Evolutionary conservation across 805 yeast species (phyloP), one percentile per base, ranked within the genome.

Genomic region (Wickerhamiella dianesei): DNA sequence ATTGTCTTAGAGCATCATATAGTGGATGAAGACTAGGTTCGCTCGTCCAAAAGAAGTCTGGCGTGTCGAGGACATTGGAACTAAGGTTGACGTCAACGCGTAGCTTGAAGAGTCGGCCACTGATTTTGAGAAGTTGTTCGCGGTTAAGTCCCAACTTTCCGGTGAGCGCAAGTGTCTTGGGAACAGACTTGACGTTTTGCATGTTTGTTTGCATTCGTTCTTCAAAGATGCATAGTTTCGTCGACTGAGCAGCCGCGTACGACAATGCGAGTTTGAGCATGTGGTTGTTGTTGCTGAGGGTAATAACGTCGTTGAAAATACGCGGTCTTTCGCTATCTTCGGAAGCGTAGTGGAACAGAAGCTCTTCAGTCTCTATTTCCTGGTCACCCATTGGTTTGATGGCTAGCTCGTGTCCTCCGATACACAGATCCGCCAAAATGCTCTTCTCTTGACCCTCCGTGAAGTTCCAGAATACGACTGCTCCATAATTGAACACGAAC

Each of bases 391-490:
- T 56, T 0, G 95, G 92, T 45, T 83, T 73, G 3, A 82, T 68
- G 21, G 82, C 75, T 19, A 87, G 65, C 9, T 72, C 65, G 40
- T 56, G 52, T 40, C 40, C 39, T 4, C 85, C 85, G 64, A 82
- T 78, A n/a, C 80, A 82, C 52, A 92, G 69, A 59, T 92, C 98
- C 1, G 96, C 97, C 47, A 92, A 71, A 17, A 92, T 77, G 57
- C 89, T 92, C 66, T 87, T 87, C 58, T 92, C 98, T 59, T 92
- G 96, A 5, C 76, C 70, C 59, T 87, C 96, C 2, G 89, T 78
- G 56, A 92, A 87, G 59, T 92, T 92, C 98, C 98, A 92, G 59
- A 92, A 88, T 18, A 92, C 96, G n/a, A 92, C 86, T 13, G 89
- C 94, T 18, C 98, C 98, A 61, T 92, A 92, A 45, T 77, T 79